Evolutionary conservation across 2,329 filamentous ascomycete genomes (phyloP).

Genomic region (Bipolaris oryzae): DNA sequence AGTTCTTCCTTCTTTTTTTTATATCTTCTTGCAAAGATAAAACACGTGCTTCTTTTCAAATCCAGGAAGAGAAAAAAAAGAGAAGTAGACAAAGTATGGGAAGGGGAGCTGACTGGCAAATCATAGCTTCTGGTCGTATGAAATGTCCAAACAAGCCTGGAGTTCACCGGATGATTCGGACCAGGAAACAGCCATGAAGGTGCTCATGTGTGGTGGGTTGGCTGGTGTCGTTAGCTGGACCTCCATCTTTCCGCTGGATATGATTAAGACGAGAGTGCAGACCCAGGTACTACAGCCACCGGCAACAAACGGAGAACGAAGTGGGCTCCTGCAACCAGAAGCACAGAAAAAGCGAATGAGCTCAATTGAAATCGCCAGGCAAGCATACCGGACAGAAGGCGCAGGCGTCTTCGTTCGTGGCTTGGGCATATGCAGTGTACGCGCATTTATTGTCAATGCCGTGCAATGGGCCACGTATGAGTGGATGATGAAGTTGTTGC

Average conservation of each 20-base stretch:
- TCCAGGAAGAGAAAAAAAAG: not conserved
- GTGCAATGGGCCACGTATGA: slow-evolving; percentile 93
- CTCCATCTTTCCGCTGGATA: slow-evolving; percentile 88
- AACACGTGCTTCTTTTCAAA: not conserved
- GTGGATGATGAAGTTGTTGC: slow-evolving; percentile 70
- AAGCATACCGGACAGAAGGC: slow-evolving; percentile 74
- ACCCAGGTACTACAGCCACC: slow-evolving; percentile 59
- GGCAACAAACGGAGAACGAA: slow-evolving; percentile 22
- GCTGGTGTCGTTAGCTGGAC: slow-evolving; percentile 89
- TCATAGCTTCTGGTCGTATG: slow-evolving; percentile 87
- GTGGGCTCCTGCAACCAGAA: slow-evolving; percentile 26
- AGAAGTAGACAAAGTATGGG: not conserved
- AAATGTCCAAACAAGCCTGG: slow-evolving; percentile 70
- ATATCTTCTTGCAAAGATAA: no score
- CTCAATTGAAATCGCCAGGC: slow-evolving; percentile 67
- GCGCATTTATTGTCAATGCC: slow-evolving; percentile 92
- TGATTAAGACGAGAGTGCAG: slow-evolving; percentile 92
- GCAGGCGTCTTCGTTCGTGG: slow-evolving; percentile 80
- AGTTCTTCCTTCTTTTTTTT: slow-evolving; percentile 26
- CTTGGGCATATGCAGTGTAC: slow-evolving; percentile 77
- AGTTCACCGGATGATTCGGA: slow-evolving; percentile 53
- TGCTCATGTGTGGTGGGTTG: slow-evolving; percentile 82
- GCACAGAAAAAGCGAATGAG: slow-evolving; percentile 50
- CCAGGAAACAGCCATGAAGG: slow-evolving; percentile 62
- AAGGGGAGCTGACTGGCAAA: not conserved